phyloP scores from a whole-genome alignment of 495 filamentous ascomycete genomes.

The Oleoguttula mirabilis region DNA sequence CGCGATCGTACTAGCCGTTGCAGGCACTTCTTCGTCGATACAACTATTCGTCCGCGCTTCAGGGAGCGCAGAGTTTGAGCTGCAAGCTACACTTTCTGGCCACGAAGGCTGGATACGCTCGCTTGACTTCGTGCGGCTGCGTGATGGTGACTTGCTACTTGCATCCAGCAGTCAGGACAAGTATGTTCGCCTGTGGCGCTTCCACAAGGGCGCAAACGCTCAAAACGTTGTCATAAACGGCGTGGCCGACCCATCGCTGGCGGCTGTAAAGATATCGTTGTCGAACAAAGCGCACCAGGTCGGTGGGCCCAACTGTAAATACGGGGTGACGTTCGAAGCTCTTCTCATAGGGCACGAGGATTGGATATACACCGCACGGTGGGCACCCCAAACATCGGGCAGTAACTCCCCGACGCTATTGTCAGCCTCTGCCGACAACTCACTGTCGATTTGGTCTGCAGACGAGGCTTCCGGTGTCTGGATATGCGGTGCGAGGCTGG shows the following conservation, averaged over 20 bases:
- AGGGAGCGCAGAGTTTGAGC: constrained; percentile 46
- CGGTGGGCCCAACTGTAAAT: constrained; percentile 44
- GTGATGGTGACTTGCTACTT: constrained; percentile 49
- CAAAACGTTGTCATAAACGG: constrained; percentile 7
- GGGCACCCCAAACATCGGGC: constrained; percentile 38
- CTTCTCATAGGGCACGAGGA: constrained; percentile 93
- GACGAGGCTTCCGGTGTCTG: constrained; percentile 78
- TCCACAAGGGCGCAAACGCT: constrained; percentile 52
- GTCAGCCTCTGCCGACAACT: constrained; percentile 89
- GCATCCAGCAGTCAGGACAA: constrained; percentile 96
- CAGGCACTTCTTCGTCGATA: constrained; percentile 65
- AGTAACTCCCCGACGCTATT: constrained; percentile 56
- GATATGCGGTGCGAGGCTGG: constrained; percentile 71
- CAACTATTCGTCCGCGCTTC: constrained; percentile 54
- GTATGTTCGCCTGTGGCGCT: constrained; percentile 87
- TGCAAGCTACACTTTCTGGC: constrained; percentile 67
- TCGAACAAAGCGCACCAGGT: constrained; percentile 81
- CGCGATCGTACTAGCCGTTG: constrained; percentile 60
- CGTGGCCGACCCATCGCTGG: constrained; percentile 42
- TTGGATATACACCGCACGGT: constrained; percentile 84
- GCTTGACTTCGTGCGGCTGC: constrained; percentile 61
- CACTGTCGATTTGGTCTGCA: constrained; percentile 79
- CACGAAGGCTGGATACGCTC: constrained; percentile 94
- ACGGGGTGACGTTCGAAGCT: constrained; percentile 85
- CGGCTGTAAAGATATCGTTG: constrained; percentile 47